Conservation (phyloP, 1,139 yeast genomes). For the Diutina mesorugosa region DNA sequence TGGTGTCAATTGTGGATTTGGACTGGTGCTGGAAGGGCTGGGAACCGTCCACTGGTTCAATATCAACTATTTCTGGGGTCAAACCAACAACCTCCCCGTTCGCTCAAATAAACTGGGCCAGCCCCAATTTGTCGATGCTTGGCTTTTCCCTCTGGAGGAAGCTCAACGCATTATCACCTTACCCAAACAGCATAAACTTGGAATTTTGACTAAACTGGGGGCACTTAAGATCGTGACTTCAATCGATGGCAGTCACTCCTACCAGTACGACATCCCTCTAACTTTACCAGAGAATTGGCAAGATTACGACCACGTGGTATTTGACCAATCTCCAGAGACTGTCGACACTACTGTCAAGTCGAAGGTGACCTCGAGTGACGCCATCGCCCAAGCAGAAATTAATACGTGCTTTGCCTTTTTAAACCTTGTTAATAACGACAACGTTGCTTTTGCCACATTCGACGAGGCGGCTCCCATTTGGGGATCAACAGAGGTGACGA, state of each 20-base stretch:
- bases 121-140: conserved; percentile 20
- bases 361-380: conserved; percentile 8
- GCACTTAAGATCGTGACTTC: conserved; percentile 30
- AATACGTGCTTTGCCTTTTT: conserved; percentile 51
- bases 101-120: conserved; percentile 4
- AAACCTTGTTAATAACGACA: conserved; percentile 30
- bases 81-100: conserved; percentile 15
- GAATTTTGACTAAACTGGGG: conserved; percentile 21
- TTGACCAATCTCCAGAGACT: conserved; percentile 3
- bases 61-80: conserved; percentile 22
- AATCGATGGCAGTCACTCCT: conserved; percentile 27
- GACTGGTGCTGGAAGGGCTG: conserved; percentile 39
- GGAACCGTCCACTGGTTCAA: conserved; percentile 61
- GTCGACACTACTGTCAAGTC: not conserved
- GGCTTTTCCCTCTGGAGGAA: conserved; percentile 26
- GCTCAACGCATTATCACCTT: conserved; percentile 14
- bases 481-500: not conserved
- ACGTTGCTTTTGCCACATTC: conserved; percentile 16
- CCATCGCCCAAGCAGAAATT: conserved; percentile 50
- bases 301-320: not conserved
- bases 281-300: conserved; percentile 6
- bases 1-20: conserved; percentile 26
- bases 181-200: conserved; percentile 18
- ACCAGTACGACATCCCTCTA: conserved; percentile 32
- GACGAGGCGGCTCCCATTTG: conserved; percentile 1